A percentile compares a stretch with the other conserved stretches of the same genome.
phyloP scores from a whole-genome alignment of 371 early-diverging fungal species.

The Rhizomucor pusillus region DNA sequence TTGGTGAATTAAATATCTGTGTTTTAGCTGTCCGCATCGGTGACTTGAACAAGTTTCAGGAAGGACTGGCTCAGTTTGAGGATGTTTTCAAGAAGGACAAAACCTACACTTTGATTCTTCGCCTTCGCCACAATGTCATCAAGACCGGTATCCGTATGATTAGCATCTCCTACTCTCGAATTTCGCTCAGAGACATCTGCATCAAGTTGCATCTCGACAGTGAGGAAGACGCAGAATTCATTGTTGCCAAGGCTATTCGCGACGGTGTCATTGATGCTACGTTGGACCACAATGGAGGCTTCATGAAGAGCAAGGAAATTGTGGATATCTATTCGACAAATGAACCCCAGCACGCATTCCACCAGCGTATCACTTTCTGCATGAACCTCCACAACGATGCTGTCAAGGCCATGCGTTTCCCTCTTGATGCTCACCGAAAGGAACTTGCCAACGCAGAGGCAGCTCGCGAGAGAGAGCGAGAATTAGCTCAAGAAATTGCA shows the following conservation, averaged over 20 bases:
- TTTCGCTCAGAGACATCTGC: constrained; percentile 95
- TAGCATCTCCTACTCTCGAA: constrained; percentile 90
- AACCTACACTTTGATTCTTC: constrained; percentile 86
- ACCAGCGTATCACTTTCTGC: constrained; percentile 94
- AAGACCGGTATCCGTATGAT: constrained; percentile 97
- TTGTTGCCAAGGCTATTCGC: constrained; percentile 97
- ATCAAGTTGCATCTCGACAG: constrained; percentile 93
- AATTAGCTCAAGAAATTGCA: constrained; percentile 88
- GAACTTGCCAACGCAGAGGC: constrained; percentile 86
- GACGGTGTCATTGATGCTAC: constrained; percentile 98
- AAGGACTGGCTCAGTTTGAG: constrained; percentile 73
- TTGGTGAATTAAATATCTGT: not conserved
- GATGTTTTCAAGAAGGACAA: constrained; percentile 83
- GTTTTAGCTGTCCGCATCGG: constrained; percentile 87
- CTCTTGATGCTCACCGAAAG: constrained; percentile 76
- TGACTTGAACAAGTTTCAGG: constrained; percentile 91
- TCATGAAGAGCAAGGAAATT: constrained; percentile 89
- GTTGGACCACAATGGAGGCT: constrained; percentile 92
- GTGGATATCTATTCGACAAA: constrained; percentile 93
- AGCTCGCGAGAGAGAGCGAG: constrained; percentile 86
- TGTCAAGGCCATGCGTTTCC: constrained; percentile 97
- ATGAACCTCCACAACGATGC: constrained; percentile 94
- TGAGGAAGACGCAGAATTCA: constrained; percentile 98
- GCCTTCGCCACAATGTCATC: constrained; percentile 97
- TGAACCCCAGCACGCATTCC: constrained; percentile 94